These are phyloP conservation scores for Viola pubescens DNA, from an alignment of 441 rosid genomes.

Conservation along the genomic window DNA sequence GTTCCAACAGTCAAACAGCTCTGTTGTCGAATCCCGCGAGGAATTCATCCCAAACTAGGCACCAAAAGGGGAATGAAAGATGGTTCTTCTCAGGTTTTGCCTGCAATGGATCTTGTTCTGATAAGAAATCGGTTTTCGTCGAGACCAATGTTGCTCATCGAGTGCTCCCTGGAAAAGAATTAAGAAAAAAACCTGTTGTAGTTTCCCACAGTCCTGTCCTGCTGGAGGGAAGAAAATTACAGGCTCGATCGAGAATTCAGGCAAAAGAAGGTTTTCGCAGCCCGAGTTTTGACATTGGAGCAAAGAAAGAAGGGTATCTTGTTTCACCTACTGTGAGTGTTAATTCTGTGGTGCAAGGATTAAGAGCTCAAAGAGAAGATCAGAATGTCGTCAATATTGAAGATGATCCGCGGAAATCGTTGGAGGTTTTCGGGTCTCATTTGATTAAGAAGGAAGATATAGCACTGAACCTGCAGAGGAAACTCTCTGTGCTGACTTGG, in stretches of 20 bases:
- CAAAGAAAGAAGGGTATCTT: constrained; percentile 28
- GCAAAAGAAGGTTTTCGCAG: constrained; percentile 21
- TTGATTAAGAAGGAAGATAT: constrained; percentile 37
- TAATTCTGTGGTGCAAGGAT: constrained; percentile 18
- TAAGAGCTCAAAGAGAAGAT: constrained; percentile 13
- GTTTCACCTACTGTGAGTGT: constrained; percentile 20
- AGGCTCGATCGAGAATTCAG: constrained; percentile 20
- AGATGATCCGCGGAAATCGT: constrained; percentile 33
- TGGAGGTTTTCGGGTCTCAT: constrained; percentile 44
- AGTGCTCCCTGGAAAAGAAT: constrained; percentile 18
- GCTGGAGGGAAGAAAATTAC: constrained; percentile 35
- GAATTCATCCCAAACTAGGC: constrained; percentile 25
- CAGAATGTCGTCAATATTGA: constrained; percentile 13
- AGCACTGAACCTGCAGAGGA: constrained; percentile 57
- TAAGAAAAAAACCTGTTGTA: constrained; percentile 6
- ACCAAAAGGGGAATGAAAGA: constrained; percentile 34
- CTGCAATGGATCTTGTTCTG: constrained; percentile 57
- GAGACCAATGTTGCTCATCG: constrained; percentile 19
- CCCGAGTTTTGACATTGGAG: constrained; percentile 19
- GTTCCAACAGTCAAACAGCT: constrained; percentile 53
- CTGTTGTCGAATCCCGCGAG: constrained; percentile 28
- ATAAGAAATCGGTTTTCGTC: constrained; percentile 44
- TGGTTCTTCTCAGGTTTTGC: constrained; percentile 50
- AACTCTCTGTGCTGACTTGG: constrained; percentile 74
- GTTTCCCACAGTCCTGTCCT: constrained; percentile 18